phyloP scores from a whole-genome alignment of 2,329 filamentous ascomycete genomes.

The Aspergillus felis region DNA sequence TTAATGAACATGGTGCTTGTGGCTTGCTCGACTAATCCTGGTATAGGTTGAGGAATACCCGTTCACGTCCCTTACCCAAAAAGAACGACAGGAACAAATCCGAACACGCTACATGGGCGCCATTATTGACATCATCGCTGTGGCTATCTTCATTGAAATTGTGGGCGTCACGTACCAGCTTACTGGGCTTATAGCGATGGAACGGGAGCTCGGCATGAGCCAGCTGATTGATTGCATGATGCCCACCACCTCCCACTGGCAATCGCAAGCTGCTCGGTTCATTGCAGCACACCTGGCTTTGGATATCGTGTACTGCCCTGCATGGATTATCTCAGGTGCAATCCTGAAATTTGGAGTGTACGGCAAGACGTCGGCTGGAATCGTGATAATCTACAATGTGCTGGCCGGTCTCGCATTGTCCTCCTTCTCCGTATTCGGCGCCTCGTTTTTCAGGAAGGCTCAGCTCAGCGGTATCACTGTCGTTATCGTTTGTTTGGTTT shows the following conservation, averaged over 20 bases:
- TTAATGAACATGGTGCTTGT: neutral
- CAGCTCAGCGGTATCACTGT: constrained; percentile 82
- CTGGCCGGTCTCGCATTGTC: constrained; percentile 72
- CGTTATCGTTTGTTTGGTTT: constrained; percentile 66
- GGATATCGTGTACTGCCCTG: constrained; percentile 72
- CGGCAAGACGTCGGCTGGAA: constrained; percentile 56
- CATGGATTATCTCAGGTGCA: constrained; percentile 73
- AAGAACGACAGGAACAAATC: constrained; percentile 64
- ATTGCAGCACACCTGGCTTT: constrained; percentile 77
- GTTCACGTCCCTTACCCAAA: constrained; percentile 67
- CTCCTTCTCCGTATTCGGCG: constrained; percentile 76
- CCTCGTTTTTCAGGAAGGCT: constrained; percentile 78
- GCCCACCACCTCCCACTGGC: constrained; percentile 68
- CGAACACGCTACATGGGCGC: constrained; percentile 66
- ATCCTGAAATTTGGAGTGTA: constrained; percentile 64
- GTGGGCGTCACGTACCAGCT: constrained; percentile 83
- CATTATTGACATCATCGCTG: constrained; percentile 71
- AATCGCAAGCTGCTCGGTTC: constrained; percentile 73
- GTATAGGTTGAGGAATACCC: constrained; percentile 59
- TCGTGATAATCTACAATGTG: constrained; percentile 71
- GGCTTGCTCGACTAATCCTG: constrained; percentile 4
- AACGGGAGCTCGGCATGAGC: constrained; percentile 82
- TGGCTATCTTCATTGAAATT: constrained; percentile 74
- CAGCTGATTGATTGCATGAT: constrained; percentile 91
- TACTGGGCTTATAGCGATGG: constrained; percentile 78